Percentiles rank a stretch among this genome's conserved stretches.
These are phyloP conservation scores for Pholiota microspora DNA, from an alignment of 768 basidiomycete species.

Conservation along the genomic window DNA sequence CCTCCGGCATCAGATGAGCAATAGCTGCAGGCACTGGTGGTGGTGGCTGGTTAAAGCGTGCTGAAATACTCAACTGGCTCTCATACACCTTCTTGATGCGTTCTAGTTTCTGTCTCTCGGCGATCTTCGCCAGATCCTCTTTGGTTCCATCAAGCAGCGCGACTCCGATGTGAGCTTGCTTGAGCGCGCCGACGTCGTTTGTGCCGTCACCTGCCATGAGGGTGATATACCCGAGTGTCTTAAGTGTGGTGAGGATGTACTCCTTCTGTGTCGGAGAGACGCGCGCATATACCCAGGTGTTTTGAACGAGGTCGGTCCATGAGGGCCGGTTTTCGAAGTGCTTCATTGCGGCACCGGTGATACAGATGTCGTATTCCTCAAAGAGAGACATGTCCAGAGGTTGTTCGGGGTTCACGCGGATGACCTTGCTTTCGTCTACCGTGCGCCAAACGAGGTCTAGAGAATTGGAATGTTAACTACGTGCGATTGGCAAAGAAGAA, in stretches of 20 bases:
- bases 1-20: slow-evolving; percentile 85
- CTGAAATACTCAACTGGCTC: slow-evolving; percentile 87
- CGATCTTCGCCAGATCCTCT: slow-evolving; percentile 91
- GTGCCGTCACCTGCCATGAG: slow-evolving; percentile 99
- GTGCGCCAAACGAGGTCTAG: slow-evolving; percentile 89
- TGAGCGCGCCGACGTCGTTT: slow-evolving; percentile 97
- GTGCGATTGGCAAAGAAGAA: neutral
- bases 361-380: slow-evolving; percentile 90
- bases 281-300: slow-evolving; percentile 98
- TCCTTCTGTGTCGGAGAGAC: slow-evolving; percentile 97
- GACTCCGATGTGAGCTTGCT: slow-evolving; percentile 96
- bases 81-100: slow-evolving; percentile 97
- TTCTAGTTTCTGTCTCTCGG: slow-evolving; percentile 87
- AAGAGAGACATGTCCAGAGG: slow-evolving; percentile 80
- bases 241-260: slow-evolving; percentile 87
- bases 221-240: slow-evolving; percentile 85
- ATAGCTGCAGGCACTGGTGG: slow-evolving; percentile 90
- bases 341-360: slow-evolving; percentile 92
- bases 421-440: slow-evolving; percentile 88
- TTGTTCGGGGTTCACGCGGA: slow-evolving; percentile 77
- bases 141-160: slow-evolving; percentile 88
- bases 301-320: slow-evolving; percentile 85
- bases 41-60: slow-evolving; percentile 89
- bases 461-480: neutral
- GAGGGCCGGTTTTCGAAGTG: slow-evolving; percentile 70